phyloP scores from a whole-genome alignment of 495 filamentous ascomycete genomes.

The Xylaria telfairii region DNA sequence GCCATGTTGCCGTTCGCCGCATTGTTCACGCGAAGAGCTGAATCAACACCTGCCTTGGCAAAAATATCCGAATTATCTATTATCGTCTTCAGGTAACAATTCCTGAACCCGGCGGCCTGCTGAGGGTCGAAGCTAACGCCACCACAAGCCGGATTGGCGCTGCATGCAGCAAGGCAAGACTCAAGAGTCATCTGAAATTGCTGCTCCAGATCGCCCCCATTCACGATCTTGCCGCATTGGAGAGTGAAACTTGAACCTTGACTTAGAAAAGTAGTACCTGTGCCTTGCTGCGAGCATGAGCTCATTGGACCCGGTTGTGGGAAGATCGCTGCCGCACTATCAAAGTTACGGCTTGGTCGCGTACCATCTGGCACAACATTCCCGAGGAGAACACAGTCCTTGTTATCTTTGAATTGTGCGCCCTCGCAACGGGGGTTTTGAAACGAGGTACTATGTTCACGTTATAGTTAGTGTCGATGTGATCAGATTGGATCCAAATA shows the following conservation, averaged over 20 bases:
- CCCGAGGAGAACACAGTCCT: slow-evolving; percentile 33
- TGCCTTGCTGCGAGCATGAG: slow-evolving; percentile 23
- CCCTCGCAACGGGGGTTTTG: slow-evolving; percentile 44
- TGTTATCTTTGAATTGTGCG: slow-evolving; percentile 31
- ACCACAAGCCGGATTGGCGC: slow-evolving; percentile 33
- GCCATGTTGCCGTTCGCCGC: slow-evolving; percentile 19
- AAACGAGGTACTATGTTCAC: slow-evolving; percentile 13
- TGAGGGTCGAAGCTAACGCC: slow-evolving; percentile 41
- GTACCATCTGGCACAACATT: slow-evolving; percentile 25
- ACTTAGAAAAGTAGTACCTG: slow-evolving; percentile 23
- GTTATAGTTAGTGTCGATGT: neutral
- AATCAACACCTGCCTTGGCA: slow-evolving; percentile 36
- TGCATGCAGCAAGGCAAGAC: slow-evolving; percentile 43
- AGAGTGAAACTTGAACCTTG: slow-evolving; percentile 28
- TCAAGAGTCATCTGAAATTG: slow-evolving; percentile 43
- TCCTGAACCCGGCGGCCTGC: slow-evolving; percentile 43
- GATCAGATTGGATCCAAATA: neutral
- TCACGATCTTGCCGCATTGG: slow-evolving; percentile 40
- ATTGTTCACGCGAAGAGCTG: slow-evolving; percentile 32
- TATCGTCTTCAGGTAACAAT: slow-evolving; percentile 46
- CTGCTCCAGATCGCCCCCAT: slow-evolving; percentile 41
- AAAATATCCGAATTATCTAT: slow-evolving; percentile 25
- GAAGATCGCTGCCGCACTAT: slow-evolving; percentile 41
- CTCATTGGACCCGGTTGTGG: slow-evolving; percentile 40
- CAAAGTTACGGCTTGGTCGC: slow-evolving; percentile 33